Evolutionary conservation across 2,329 filamentous ascomycete species (phyloP).

Genomic region (Scytalidium sp.): DNA sequence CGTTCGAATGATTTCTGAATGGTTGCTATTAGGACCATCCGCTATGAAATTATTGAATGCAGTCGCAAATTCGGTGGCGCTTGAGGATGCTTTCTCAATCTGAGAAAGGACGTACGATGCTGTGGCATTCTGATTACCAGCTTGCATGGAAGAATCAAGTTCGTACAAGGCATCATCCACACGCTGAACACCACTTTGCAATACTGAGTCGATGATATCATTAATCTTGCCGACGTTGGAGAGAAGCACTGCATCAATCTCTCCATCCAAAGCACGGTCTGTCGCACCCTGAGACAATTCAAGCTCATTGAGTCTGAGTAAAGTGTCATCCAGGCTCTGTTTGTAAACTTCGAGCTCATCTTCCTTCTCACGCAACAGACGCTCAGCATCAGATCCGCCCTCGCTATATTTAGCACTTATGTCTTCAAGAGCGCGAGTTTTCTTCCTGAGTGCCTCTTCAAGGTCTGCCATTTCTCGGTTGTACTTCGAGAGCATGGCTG

Average conservation of each 20-base stretch:
- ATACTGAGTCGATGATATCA: constrained; percentile 94
- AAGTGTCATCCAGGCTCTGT: constrained; percentile 93
- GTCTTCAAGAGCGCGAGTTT: constrained; percentile 84
- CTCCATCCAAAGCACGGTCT: constrained; percentile 79
- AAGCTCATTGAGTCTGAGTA: constrained; percentile 88
- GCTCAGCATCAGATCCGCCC: constrained; percentile 81
- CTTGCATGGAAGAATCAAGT: constrained; percentile 95
- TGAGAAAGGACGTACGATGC: constrained; percentile 93
- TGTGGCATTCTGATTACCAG: constrained; percentile 96
- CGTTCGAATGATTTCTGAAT: constrained; percentile 88
- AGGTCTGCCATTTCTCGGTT: constrained; percentile 97
- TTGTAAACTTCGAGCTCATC: constrained; percentile 98
- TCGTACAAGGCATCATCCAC: constrained; percentile 98
- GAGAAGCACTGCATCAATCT: constrained; percentile 86
- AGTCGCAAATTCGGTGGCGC: constrained; percentile 94
- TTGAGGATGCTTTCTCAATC: constrained; percentile 93
- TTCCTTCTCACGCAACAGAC: constrained; percentile 86
- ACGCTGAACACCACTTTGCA: constrained; percentile 87
- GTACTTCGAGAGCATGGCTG: constrained; percentile 90
- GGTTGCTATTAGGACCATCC: constrained; percentile 86
- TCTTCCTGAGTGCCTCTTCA: constrained; percentile 85
- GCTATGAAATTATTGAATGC: constrained; percentile 99
- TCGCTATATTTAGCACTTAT: constrained; percentile 74
- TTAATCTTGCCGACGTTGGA: constrained; percentile 91
- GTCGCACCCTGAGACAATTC: constrained; percentile 71